Base-by-base conservation (phyloP, 2,329 filamentous ascomycete species). In the Aspergillus sp. region DNA sequence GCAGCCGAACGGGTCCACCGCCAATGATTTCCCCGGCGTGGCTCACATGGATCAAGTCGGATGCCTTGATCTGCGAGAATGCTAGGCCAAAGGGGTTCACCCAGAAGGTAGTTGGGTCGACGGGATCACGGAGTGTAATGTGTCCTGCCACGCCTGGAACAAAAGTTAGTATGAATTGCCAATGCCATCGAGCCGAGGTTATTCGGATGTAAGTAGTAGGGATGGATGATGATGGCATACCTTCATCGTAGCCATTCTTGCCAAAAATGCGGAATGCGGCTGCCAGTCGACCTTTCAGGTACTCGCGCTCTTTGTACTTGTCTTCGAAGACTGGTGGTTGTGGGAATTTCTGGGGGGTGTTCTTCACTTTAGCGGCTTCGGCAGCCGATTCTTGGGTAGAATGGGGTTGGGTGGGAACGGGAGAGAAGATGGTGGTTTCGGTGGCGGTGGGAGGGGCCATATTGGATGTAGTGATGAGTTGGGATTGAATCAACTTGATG, bases 1-100 rank as follows among this genome's bases (percentile, higher is more conserved):
- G 68, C 51, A 79, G 67, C 11, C 78, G 70, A 6, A 78, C 75
- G 1, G 74, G 70, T 0, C 87, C 88, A 3, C 88, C 87, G 10
- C 85, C 87, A 32, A 90, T 83, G 23, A 90, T 82, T 23, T 84
- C 76, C 2, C 88, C 88, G 0, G 82, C 71, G 54, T 85, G 80
- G 66, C 88, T 81, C 1, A 90, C 87, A 15, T 83, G 84, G 57
- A 90, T 89, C n/a, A 91, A 80, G 64, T 90, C 87, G 0, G 85
- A 87, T 0, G 82, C 81, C 59, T 85, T 88, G 47, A 90, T 84
- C 57, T 86, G 76, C 5, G 83, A 83, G 74, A 88, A 89, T 2
- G 84, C 81, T 1, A 85, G 80, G 10, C 86, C 86, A 58, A 89
- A 87, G 0, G 87, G 87, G 65, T 89, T 89, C 4, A 90, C 85